Evolutionary conservation across 148 eudicot genomes (phyloP).

Genomic region (Gaultheria prostrata): DNA sequence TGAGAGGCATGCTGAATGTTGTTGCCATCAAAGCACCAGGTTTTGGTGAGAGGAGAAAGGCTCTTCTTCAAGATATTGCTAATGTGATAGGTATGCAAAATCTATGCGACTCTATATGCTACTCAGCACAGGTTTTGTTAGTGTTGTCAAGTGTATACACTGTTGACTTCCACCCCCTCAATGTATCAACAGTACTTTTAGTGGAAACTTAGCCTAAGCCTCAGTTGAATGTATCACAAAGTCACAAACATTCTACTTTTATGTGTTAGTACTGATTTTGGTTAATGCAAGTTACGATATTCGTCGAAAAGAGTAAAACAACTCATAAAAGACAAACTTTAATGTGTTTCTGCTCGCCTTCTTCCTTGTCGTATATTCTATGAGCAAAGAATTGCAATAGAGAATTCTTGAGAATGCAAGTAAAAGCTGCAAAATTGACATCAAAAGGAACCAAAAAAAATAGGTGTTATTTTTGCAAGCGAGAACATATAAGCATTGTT

Average conservation of each 20-base stretch:
- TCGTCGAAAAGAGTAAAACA: neutral
- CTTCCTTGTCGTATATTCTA: neutral
- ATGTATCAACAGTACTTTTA: neutral
- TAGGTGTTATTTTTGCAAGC: neutral
- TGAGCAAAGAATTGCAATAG: neutral
- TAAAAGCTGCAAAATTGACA: neutral
- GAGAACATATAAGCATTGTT: neutral
- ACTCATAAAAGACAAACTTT: neutral
- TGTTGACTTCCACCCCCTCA: neutral
- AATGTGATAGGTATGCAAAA: slow-evolving; percentile 69
- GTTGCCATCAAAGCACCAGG: slow-evolving; percentile 99
- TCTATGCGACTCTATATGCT: neutral
- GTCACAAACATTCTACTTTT: neutral
- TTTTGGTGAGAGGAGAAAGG: slow-evolving; percentile 96
- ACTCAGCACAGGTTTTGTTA: neutral
- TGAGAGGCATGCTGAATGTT: slow-evolving; percentile 85
- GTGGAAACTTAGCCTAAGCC: too few relatives aligned
- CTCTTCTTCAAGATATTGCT: slow-evolving; percentile 95
- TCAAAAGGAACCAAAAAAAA: neutral
- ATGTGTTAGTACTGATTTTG: neutral
- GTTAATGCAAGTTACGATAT: neutral
- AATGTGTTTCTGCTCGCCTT: neutral
- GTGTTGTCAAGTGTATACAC: too few relatives aligned
- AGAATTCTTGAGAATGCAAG: neutral
- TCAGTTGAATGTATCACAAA: too few relatives aligned